phyloP scores from a whole-genome alignment of 2,329 filamentous ascomycete species.

The Alternaria sp. region DNA sequence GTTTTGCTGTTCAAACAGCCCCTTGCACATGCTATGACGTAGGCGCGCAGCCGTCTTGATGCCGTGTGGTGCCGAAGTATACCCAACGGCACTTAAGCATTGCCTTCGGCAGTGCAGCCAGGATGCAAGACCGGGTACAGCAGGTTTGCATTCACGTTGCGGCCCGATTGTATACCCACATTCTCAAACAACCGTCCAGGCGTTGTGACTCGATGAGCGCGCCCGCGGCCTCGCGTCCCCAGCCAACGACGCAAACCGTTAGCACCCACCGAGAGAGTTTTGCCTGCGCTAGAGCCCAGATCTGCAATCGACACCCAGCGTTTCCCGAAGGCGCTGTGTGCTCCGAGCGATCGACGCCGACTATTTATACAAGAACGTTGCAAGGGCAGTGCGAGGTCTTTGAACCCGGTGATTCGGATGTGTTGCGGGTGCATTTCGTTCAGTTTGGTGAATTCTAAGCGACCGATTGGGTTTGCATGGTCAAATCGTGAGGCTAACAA shows the following conservation, averaged over 20 bases:
- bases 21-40: background rate
- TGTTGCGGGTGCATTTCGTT: background rate
- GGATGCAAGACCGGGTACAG: constrained; percentile 1
- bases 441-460: constrained; percentile 2
- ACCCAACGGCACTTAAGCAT: constrained; percentile 5
- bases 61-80: background rate
- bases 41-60: background rate
- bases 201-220: background rate
- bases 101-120: constrained; percentile 5
- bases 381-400: constrained; percentile 5
- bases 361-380: constrained; percentile 12
- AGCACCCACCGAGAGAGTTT: constrained; percentile 13
- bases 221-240: constrained; percentile 4
- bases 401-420: constrained; percentile 4
- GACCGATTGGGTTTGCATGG: background rate
- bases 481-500: constrained; percentile 1
- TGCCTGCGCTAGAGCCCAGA: constrained; percentile 10
- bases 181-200: background rate
- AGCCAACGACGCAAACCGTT: constrained; percentile 7
- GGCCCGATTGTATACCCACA: constrained; percentile 9
- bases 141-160: constrained; percentile 8
- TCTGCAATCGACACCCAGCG: constrained; percentile 10
- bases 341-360: constrained; percentile 14
- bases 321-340: constrained; percentile 9
- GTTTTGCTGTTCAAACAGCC: background rate